These are phyloP conservation scores for Emergomyces orientalis DNA, from an alignment of 2,329 filamentous ascomycete species.

Conservation along the genomic window DNA sequence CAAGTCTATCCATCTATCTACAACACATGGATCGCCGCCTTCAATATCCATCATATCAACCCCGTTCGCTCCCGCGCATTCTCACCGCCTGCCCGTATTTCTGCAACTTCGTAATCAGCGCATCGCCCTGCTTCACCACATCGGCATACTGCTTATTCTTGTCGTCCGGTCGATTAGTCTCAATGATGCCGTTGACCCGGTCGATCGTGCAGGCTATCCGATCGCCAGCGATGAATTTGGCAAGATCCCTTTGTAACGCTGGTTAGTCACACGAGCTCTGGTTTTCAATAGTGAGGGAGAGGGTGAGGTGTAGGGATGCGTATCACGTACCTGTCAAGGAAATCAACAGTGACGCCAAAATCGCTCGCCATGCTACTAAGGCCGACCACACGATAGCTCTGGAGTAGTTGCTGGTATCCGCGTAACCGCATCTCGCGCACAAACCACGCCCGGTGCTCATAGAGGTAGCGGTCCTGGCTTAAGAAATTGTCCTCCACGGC, in stretches of 20 bases:
- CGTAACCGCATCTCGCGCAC: constrained; percentile 96
- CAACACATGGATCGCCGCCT: background rate
- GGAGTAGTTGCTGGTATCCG: constrained; percentile 91
- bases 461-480: constrained; percentile 85
- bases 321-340: constrained; percentile 72
- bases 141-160: constrained; percentile 99
- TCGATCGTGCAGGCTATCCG: constrained; percentile 96
- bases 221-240: constrained; percentile 91
- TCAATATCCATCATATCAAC: constrained; percentile 37
- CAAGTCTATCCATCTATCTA: background rate
- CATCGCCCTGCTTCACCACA: constrained; percentile 93
- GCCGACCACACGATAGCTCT: constrained; percentile 96
- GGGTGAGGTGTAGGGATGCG: constrained; percentile 25
- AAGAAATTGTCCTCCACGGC: constrained; percentile 90
- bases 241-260: constrained; percentile 61
- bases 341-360: constrained; percentile 95
- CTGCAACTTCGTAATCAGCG: constrained; percentile 96
- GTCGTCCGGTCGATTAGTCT: constrained; percentile 94
- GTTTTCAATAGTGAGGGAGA: no score
- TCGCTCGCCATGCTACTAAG: constrained; percentile 93
- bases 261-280: background rate
- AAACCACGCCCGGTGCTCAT: constrained; percentile 95
- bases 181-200: constrained; percentile 90
- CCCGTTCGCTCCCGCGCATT: constrained; percentile 86
- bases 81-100: constrained; percentile 97